Evolutionary conservation across 2,329 filamentous ascomycete genomes (phyloP).

Genomic region (Aphanocladium album): DNA sequence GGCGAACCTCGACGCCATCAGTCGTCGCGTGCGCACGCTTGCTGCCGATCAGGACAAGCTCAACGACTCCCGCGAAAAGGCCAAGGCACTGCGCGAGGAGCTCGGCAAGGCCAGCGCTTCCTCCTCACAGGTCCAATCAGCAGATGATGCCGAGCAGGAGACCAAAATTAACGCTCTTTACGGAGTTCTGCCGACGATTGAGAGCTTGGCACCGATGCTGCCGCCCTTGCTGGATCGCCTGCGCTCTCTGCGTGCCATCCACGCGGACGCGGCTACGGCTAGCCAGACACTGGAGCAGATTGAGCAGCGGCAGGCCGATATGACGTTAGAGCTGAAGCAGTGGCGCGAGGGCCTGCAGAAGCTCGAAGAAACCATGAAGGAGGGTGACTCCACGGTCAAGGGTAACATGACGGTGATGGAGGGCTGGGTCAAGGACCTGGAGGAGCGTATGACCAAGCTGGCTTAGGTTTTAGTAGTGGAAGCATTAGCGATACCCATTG

Average conservation of each 20-base stretch:
- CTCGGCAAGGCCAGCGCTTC: slow-evolving; percentile 37
- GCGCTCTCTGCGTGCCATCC: slow-evolving; percentile 75
- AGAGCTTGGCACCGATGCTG: slow-evolving; percentile 76
- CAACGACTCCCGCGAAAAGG: slow-evolving; percentile 58
- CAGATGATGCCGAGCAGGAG: slow-evolving; percentile 62
- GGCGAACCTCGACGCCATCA: slow-evolving; percentile 67
- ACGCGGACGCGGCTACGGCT: slow-evolving; percentile 80
- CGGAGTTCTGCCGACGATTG: slow-evolving; percentile 80
- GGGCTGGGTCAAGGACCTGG: slow-evolving; percentile 82
- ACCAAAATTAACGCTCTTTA: slow-evolving; percentile 91
- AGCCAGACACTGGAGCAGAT: slow-evolving; percentile 71
- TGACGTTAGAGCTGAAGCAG: slow-evolving; percentile 75
- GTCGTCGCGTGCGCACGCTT: slow-evolving; percentile 63
- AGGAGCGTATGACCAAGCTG: slow-evolving; percentile 65
- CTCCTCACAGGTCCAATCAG: slow-evolving; percentile 32
- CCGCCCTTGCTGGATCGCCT: slow-evolving; percentile 82
- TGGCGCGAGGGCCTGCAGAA: slow-evolving; percentile 79
- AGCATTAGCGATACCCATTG: slow-evolving; percentile 10
- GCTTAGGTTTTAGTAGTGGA: slow-evolving; percentile 20
- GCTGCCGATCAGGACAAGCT: slow-evolving; percentile 68
- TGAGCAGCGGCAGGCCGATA: slow-evolving; percentile 74
- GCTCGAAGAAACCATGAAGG: slow-evolving; percentile 68
- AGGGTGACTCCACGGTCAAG: slow-evolving; percentile 65
- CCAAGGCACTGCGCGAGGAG: slow-evolving; percentile 57
- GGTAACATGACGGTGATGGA: slow-evolving; percentile 82